Evolutionary conservation across 2,329 filamentous ascomycete genomes (phyloP).

Genomic region (Dryadomyces quercivorus): DNA sequence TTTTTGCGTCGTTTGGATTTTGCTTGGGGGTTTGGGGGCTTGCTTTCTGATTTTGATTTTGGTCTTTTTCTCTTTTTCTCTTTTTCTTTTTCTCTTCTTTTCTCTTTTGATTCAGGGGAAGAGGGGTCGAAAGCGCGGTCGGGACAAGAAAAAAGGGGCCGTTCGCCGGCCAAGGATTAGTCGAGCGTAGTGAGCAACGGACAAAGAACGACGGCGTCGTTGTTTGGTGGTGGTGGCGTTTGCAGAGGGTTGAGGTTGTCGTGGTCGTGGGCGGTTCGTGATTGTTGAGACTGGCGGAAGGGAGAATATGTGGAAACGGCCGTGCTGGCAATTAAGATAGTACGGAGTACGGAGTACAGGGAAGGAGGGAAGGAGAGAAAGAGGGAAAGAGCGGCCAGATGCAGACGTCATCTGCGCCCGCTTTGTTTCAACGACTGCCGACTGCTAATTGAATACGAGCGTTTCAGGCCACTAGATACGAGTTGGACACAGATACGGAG

Average conservation of each 20-base stretch:
- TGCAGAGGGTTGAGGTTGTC: too few relatives aligned
- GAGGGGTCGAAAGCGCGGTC: neutral
- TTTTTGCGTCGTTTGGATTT: too few relatives aligned
- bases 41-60: neutral
- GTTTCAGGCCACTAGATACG: neutral
- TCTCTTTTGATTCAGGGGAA: neutral
- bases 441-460: neutral
- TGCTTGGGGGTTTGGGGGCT: too few relatives aligned
- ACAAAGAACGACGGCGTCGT: too few relatives aligned
- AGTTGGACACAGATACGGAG: too few relatives aligned
- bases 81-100: neutral
- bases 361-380: too few relatives aligned
- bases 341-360: too few relatives aligned
- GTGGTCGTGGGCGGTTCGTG: neutral
- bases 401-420: conserved; percentile 1
- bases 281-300: neutral
- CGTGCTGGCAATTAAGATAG: neutral
- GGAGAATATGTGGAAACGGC: neutral
- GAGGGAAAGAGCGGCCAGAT: neutral
- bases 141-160: too few relatives aligned
- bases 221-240: too few relatives aligned
- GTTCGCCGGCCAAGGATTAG: too few relatives aligned
- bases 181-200: too few relatives aligned
- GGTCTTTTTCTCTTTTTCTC: neutral
- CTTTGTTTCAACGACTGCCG: neutral